Evolutionary conservation across 106 monocot species (phyloP), one percentile per base, ranked within the genome.

Genomic region (Iris macrosiphon): DNA sequence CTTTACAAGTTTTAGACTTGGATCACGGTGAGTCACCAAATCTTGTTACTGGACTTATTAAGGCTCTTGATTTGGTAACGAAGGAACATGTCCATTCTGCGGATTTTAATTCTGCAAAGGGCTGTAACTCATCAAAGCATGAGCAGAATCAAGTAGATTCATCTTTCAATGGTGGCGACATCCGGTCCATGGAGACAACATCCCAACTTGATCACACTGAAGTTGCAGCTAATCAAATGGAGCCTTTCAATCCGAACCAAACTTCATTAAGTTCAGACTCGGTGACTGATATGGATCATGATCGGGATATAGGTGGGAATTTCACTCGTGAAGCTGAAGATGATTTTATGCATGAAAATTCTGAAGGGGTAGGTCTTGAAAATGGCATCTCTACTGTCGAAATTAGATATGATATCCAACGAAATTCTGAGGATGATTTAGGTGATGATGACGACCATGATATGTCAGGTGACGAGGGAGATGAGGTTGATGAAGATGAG

Each of bases 331-430:
- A 81, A 55, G 75, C 71, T 39, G 87, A 91, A 49, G 87, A 87
- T 73, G 83, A 99, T 63, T 99, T 87, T 53, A 99, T 99, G 98
- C 98, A 81, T 71, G 98, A 87, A 56, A 65, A 63, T 51, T 87
- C 82, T 46, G 98, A 87, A 65, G 87, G 83, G 39, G 53, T 75
- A 48, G 72, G 58, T 12, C 42, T 72, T 61, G 83, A 83, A 11
- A 82, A 95, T 74, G 75, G 79, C 43, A 63, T 79, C 49, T 50
- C 91, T 51, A 78, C 83, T 62, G 87, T 99, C 31, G 98, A 92
- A 66, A 92, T 99, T 40, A 83, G 68, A 55, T 91, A 91, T 84
- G 84, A 91, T 39, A 84, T 99, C 35, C 80, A 66, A 33, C 79
- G 49, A 11, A 90, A 71, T 68, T 67, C 61, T 27, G 81, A 58